phyloP scores from a whole-genome alignment of 2,329 filamentous ascomycete genomes.

The Sporothrix euskadiensis region DNA sequence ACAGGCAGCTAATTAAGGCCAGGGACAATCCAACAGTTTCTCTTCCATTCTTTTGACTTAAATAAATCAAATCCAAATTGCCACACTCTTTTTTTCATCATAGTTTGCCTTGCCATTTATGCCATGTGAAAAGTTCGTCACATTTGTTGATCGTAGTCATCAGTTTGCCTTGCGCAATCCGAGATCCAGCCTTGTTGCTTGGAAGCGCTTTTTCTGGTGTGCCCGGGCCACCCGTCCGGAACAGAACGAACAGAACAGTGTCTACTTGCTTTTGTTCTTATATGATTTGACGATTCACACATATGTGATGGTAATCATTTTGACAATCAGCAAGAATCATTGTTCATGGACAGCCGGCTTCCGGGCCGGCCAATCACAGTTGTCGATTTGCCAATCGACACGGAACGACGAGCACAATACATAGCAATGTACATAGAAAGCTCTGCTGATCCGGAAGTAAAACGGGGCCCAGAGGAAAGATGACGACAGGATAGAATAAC shows the following conservation, averaged over 20 bases:
- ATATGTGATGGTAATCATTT: neutral
- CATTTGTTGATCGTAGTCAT: neutral
- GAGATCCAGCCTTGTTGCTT: neutral
- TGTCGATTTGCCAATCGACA: neutral
- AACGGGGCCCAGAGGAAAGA: neutral
- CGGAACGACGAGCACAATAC: neutral
- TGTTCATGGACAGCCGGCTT: conserved; percentile 6
- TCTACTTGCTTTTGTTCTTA: neutral
- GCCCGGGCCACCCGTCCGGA: conserved; percentile 13
- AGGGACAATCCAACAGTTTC: neutral
- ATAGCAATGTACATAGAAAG: neutral
- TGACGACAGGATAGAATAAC: neutral
- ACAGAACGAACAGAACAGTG: too few species aligned
- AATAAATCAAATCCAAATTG: neutral
- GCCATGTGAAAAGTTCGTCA: neutral
- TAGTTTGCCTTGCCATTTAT: conserved; percentile 1
- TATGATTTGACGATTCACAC: conserved; percentile 4
- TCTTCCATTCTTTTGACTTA: neutral
- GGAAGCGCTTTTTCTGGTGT: conserved; percentile 3
- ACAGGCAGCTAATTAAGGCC: neutral
- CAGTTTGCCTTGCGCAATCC: neutral
- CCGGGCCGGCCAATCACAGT: conserved; percentile 14
- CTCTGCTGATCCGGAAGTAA: neutral
- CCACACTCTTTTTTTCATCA: neutral
- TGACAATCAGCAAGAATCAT: neutral